Conservation (phyloP, 148 eudicot species). For the Spergularia marina region DNA sequence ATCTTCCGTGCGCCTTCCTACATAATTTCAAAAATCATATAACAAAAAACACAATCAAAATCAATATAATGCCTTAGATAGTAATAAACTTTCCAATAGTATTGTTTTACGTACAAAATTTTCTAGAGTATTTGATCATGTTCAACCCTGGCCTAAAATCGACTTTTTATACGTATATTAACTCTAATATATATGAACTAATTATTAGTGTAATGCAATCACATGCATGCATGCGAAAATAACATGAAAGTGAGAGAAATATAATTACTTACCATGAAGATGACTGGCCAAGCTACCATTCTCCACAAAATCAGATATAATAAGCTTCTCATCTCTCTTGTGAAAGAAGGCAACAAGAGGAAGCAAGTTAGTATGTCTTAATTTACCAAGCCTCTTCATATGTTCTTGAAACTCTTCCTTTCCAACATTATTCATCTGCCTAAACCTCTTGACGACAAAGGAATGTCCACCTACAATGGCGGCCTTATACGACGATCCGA, state of each 20-base stretch:
- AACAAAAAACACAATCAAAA: not conserved
- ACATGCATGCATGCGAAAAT: not conserved
- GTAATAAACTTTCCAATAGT: too few species aligned
- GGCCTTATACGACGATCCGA: conserved; percentile 90
- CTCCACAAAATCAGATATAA: conserved; percentile 65
- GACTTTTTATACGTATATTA: too few species aligned
- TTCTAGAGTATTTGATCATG: too few species aligned
- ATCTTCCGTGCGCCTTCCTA: conserved; percentile 50
- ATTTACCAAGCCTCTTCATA: conserved; percentile 64
- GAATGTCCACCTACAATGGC: conserved; percentile 40
- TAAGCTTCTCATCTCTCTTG: conserved; percentile 80
- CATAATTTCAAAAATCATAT: not conserved
- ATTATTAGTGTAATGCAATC: too few species aligned
- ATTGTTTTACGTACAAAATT: too few species aligned
- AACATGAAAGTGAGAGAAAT: not conserved
- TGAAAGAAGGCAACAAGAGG: conserved; percentile 80
- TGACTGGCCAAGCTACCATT: conserved; percentile 90
- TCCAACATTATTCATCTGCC: conserved; percentile 69
- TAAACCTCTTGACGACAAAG: conserved; percentile 77
- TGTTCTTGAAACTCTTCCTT: conserved; percentile 70
- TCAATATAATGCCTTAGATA: too few species aligned
- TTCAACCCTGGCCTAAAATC: too few species aligned
- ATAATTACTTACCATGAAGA: conserved; percentile 61
- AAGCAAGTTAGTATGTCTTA: conserved; percentile 67
- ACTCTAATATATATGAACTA: too few species aligned